Evolutionary conservation across 768 basidiomycete species (phyloP), one percentile per base, ranked within the genome.

Genomic region (Leccinum incarnatum): DNA sequence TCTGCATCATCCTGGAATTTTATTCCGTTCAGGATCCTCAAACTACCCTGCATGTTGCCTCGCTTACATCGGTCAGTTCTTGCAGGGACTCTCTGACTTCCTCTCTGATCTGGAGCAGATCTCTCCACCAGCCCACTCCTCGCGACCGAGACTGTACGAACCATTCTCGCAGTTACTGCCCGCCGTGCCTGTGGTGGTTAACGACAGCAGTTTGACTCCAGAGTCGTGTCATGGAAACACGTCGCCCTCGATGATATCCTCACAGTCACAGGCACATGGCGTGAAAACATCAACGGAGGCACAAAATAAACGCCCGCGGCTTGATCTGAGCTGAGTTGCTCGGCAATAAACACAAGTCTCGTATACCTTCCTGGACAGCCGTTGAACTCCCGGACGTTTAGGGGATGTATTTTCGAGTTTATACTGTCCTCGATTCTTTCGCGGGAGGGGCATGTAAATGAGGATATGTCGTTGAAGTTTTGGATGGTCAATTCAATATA

Each of bases 1-100:
- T 91, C 54, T 74, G 77, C 54, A 84, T 91, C 42, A 74, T 92
- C 32, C 75, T 91, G 0, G 88, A 91, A 67, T 91, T 89, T 67
- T 92, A 91, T 70, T 74, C 76, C 15, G 81, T 81, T 1, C 89
- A 89, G 67, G 86, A 88, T 61, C 66, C 75, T 12, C 73, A 77
- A 54, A 70, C 73, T 3, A 78, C 79, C 56, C 76, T 82, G 2
- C 81, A 87, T 68, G 72, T 89, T 36, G 69, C 77, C 27, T 61
- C 77, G 2, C 78, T 89, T 32, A 67, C 75, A 53, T 72, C 74
- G 62, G 87, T 89, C 58, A 59, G 85, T 78, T 29, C n/a, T 19
- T 30, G 50, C 48, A 21, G 56, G 27, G 51, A 50, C 29, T 14
- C 14, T 49, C n/a, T 42, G 54, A 34, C 40, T 23, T 19, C 3